Evolutionary conservation across 2,329 filamentous ascomycete species (phyloP), one percentile per base, ranked within the genome.

Genomic region (Karstenula rhodostoma): DNA sequence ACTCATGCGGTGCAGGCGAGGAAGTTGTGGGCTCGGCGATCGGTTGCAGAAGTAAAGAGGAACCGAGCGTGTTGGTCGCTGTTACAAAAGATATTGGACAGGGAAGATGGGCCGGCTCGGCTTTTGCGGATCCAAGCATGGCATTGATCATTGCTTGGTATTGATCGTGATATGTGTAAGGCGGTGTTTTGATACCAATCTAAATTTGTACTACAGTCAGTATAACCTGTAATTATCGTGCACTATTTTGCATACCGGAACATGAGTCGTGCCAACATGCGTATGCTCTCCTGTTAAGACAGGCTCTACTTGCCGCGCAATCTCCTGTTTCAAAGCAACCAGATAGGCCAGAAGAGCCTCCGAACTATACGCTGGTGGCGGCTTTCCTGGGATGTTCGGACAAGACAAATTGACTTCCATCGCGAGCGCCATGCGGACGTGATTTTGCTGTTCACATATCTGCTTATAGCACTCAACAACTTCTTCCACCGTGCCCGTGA

Each of bases 401-500:
- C 91, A 94, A 33, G 87, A 90, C 32, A 94, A 85, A 72, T 94
- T 94, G 69, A 94, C 82, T 76, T 94, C 91, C 81, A 93, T 86
- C 19, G 87, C 88, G 0, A 92, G 79, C 1, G 82, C 81, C 65
- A 87, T 80, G 25, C 27, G 50, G 3, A 72, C 80, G 2, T 55
- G 57, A 1, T 46, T 19, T 59, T 83, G 61, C 62, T 70, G 49
- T 27, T 60, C 59, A 73, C 71, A 74, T 60, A 90, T 83, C 15
- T 79, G 76, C 0, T 65, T 62, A 70, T 90, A 89, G 77, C 87
- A 89, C 58, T 78, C 66, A 0, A 79, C 78, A 0, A 92, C 83
- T 12, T 91, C 87, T 0, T 79, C 71, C 0, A 86, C 83, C 0
- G 81, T 79, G 4, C 91, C 91, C 0, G 91, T 92, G 1, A 94